Evolutionary conservation across 2,329 filamentous ascomycete genomes (phyloP).

Genomic region (Ophiostoma fasciatum): DNA sequence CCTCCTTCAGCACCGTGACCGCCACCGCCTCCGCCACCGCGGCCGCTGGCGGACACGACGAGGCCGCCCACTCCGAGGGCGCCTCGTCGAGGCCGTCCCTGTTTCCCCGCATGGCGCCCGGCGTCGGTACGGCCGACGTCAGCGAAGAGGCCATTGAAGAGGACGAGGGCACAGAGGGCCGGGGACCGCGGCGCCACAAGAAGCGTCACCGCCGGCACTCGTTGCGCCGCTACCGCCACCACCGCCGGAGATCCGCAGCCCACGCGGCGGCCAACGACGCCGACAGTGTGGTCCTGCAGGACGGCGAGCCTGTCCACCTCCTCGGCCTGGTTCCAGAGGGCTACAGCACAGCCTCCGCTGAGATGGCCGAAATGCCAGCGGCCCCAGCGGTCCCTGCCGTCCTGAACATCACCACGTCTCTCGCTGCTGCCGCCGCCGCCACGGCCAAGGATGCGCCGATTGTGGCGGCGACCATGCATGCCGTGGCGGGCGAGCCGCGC

Average conservation of each 20-base stretch:
- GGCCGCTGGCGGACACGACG: no score
- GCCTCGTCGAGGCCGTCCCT: slow-evolving; percentile 21
- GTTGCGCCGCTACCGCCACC: slow-evolving; percentile 24
- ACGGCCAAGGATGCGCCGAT: background rate
- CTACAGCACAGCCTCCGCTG: no score
- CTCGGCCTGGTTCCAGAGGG: no score
- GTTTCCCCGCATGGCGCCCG: slow-evolving; percentile 22
- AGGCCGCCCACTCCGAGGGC: slow-evolving; percentile 22
- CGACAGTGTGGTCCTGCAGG: slow-evolving; percentile 21
- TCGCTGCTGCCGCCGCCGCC: background rate
- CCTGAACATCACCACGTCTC: no score
- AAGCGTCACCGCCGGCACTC: slow-evolving; percentile 24
- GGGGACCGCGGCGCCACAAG: slow-evolving; percentile 16
- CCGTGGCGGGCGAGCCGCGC: slow-evolving; percentile 15
- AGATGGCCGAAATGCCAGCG: no score
- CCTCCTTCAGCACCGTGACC: slow-evolving; percentile 27
- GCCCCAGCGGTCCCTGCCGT: no score
- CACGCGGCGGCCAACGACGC: slow-evolving; percentile 15
- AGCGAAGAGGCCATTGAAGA: slow-evolving; percentile 32
- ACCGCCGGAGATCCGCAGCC: slow-evolving; percentile 30
- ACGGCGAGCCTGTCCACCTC: slow-evolving; percentile 3
- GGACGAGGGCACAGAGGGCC: slow-evolving; percentile 32
- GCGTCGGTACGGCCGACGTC: slow-evolving; percentile 22
- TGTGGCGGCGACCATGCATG: background rate
- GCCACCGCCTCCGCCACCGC: no score